phyloP scores from a whole-genome alignment of 2,329 filamentous ascomycete genomes.

The Penicillium sp. region DNA sequence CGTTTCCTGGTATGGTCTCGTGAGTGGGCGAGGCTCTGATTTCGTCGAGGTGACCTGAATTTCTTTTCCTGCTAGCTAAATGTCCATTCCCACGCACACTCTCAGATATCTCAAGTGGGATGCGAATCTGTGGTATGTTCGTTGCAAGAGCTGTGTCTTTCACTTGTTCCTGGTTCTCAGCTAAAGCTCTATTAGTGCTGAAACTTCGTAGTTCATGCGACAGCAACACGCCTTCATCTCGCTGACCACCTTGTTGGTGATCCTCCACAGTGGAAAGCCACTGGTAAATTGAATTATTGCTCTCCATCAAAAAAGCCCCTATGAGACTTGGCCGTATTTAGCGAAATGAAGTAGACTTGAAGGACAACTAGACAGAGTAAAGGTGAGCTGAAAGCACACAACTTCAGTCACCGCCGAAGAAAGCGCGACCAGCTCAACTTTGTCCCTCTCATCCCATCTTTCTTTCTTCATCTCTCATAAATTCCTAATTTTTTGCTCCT shows the following conservation, averaged over 20 bases:
- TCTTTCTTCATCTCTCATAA: not conserved
- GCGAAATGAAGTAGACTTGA: not conserved
- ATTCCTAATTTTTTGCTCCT: not conserved
- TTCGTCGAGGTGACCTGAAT: not conserved
- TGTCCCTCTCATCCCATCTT: not conserved
- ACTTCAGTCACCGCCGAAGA: not conserved
- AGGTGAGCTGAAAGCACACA: not conserved
- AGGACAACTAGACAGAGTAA: not conserved
- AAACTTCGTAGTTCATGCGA: too few relatives aligned
- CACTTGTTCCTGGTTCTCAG: not conserved
- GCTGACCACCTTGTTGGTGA: not conserved
- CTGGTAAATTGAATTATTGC: conserved; percentile 8
- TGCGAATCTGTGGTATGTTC: not conserved
- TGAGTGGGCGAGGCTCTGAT: not conserved
- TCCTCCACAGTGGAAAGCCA: conserved; percentile 16
- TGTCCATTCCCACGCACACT: not conserved
- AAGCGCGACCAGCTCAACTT: conserved; percentile 1
- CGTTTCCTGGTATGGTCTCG: not conserved
- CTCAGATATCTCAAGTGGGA: not conserved
- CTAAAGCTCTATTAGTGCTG: not conserved
- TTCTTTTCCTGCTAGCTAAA: not conserved
- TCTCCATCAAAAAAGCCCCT: not conserved
- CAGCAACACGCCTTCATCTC: not conserved
- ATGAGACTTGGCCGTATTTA: not conserved
- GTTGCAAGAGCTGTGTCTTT: too few relatives aligned